A percentile compares a stretch with the other conserved stretches of the same genome.
These are phyloP conservation scores for Psilocybe tampanensis DNA, from an alignment of 768 basidiomycete species.

Conservation along the genomic window DNA sequence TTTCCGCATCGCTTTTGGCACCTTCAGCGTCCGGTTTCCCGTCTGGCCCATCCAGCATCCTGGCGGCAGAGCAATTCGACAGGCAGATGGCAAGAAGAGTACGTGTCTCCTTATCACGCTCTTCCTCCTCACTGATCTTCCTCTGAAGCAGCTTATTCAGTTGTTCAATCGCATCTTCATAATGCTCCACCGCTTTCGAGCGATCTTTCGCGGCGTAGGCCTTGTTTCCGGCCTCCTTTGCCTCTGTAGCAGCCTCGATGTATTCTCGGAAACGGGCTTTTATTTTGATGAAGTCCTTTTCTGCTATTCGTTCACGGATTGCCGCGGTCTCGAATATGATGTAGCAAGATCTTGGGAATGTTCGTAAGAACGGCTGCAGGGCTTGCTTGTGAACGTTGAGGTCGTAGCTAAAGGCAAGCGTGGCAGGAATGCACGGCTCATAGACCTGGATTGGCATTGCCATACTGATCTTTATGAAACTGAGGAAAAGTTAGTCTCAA, in stretches of 20 bases:
- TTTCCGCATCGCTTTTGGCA: slow-evolving; percentile 2
- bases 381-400: neutral
- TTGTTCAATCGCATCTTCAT: slow-evolving; percentile 3
- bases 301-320: neutral
- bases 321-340: slow-evolving; percentile 4
- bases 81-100: slow-evolving; percentile 4
- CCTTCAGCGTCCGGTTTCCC: slow-evolving; percentile 1
- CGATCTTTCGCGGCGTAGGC: slow-evolving; percentile 8
- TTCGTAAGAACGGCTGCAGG: slow-evolving; percentile 1
- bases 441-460: neutral
- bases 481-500: neutral
- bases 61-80: slow-evolving; percentile 9
- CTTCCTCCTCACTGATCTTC: neutral
- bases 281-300: neutral
- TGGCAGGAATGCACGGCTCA: slow-evolving; percentile 1
- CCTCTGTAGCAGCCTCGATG: slow-evolving; percentile 1
- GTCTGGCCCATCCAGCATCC: neutral
- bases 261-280: slow-evolving; percentile 4
- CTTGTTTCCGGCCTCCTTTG: slow-evolving; percentile 12
- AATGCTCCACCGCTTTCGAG: slow-evolving; percentile 1
- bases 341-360: neutral
- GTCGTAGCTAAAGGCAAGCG: slow-evolving; percentile 8
- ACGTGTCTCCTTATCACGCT: slow-evolving; percentile 6
- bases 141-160: slow-evolving; percentile 5
- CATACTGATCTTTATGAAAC: slow-evolving; percentile 8